Conservation (phyloP, 192 early-diverging fungal genomes). For the Tieghemiomyces parasiticus region DNA sequence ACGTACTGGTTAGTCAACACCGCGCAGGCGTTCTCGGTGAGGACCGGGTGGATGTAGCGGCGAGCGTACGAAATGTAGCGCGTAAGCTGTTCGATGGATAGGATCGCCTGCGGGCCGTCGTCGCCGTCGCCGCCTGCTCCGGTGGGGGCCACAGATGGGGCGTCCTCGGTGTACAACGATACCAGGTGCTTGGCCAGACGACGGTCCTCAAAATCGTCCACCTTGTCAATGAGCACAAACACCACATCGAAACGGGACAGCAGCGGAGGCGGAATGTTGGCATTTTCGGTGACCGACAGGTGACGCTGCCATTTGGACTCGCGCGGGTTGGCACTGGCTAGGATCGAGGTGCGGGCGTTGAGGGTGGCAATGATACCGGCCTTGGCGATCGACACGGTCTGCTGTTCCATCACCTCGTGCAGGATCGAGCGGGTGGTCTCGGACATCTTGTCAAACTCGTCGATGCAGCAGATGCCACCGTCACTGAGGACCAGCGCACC, state of each 20-base stretch:
- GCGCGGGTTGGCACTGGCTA: slow-evolving; percentile 91
- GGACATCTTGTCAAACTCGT: slow-evolving; percentile 99
- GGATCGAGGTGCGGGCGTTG: slow-evolving; percentile 89
- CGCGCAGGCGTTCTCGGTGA: slow-evolving; percentile 62
- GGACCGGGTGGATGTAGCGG: slow-evolving; percentile 51
- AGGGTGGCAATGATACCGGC: slow-evolving; percentile 96
- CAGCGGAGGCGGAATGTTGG: slow-evolving; percentile 82
- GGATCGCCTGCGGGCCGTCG: slow-evolving; percentile 9
- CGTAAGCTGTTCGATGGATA: slow-evolving; percentile 69
- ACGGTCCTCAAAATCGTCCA: slow-evolving; percentile 73
- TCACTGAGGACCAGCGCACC: slow-evolving; percentile 92
- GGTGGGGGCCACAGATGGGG: slow-evolving; percentile 12
- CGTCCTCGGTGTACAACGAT: slow-evolving; percentile 65
- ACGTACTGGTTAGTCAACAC: slow-evolving; percentile 72
- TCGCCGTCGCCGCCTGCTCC: too few relatives aligned
- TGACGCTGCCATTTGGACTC: slow-evolving; percentile 73
- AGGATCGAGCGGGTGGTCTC: slow-evolving; percentile 84
- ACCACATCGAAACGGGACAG: slow-evolving; percentile 93
- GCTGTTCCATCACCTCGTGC: slow-evolving; percentile 99
- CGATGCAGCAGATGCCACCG: slow-evolving; percentile 94
- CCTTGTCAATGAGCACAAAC: slow-evolving; percentile 80
- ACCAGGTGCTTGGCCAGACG: slow-evolving; percentile 81
- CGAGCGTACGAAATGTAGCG: slow-evolving; percentile 88
- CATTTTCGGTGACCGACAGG: slow-evolving; percentile 74
- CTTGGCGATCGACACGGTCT: slow-evolving; percentile 96